A percentile compares a stretch with the other conserved stretches of the same genome.
Evolutionary conservation across 2,329 filamentous ascomycete species (phyloP).

Genomic region (Taxawa tesnikishii): DNA sequence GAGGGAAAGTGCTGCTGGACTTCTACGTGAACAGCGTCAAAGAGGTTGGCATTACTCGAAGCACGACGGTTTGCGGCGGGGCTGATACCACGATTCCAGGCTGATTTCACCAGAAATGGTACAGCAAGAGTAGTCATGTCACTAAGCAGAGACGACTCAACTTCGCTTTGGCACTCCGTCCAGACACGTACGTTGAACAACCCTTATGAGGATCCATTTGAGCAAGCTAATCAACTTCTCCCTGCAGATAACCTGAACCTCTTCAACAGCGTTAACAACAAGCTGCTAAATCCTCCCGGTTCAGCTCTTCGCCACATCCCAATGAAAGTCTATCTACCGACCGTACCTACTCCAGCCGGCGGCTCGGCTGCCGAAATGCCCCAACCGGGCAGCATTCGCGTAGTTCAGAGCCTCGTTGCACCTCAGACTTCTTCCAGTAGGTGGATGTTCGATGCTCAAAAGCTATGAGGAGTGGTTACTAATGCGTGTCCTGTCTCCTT

Average conservation of each 20-base stretch:
- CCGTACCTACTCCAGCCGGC: slow-evolving; percentile 28
- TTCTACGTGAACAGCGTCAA: slow-evolving; percentile 59
- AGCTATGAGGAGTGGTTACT: neutral
- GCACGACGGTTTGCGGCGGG: slow-evolving; percentile 8
- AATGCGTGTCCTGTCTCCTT: neutral
- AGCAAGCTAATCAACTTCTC: neutral
- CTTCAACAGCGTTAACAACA: slow-evolving; percentile 63
- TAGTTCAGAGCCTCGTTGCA: slow-evolving; percentile 62
- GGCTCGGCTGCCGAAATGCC: slow-evolving; percentile 20
- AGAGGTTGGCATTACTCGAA: slow-evolving; percentile 27
- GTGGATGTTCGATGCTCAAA: slow-evolving; percentile 1
- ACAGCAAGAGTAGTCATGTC: slow-evolving; percentile 86
- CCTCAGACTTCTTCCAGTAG: slow-evolving; percentile 29
- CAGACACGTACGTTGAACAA: slow-evolving; percentile 47
- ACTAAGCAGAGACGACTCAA: slow-evolving; percentile 72
- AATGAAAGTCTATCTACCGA: slow-evolving; percentile 70
- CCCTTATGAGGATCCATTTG: neutral
- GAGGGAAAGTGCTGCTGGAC: slow-evolving; percentile 47
- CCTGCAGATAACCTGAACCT: slow-evolving; percentile 55
- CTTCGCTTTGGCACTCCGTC: slow-evolving; percentile 69
- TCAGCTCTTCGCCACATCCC: slow-evolving; percentile 72
- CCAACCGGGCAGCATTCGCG: slow-evolving; percentile 28
- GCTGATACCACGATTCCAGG: too few species aligned
- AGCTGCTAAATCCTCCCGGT: slow-evolving; percentile 61
- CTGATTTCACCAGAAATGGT: slow-evolving; percentile 78